These are phyloP conservation scores for Diaporthe longicolla DNA, from an alignment of 2,329 filamentous ascomycete species.

Conservation along the genomic window DNA sequence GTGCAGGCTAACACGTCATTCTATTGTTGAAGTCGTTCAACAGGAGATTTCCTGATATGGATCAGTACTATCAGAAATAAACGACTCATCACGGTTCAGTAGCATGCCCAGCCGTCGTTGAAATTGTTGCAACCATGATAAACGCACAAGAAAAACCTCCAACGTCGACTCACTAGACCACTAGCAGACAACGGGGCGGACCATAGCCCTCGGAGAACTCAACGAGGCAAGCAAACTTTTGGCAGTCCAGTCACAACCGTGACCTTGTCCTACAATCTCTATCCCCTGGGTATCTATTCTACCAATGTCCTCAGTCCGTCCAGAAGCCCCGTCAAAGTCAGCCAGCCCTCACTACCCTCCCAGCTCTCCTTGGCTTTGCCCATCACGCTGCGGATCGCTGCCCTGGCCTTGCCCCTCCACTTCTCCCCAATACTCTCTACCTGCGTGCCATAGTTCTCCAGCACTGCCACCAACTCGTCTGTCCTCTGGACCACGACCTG, in stretches of 20 bases:
- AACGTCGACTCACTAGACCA: background rate
- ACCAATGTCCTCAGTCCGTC: constrained; percentile 63
- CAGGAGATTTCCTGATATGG: background rate
- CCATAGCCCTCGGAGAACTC: background rate
- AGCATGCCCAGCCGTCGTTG: background rate
- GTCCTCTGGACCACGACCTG: constrained; percentile 82
- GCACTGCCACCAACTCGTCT: constrained; percentile 83
- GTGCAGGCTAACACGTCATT: background rate
- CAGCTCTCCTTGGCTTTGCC: constrained; percentile 85
- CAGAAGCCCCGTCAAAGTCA: constrained; percentile 68
- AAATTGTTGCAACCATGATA: background rate
- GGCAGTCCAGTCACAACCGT: background rate
- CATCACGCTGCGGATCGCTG: constrained; percentile 85
- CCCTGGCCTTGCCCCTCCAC: constrained; percentile 92
- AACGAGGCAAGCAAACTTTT: background rate
- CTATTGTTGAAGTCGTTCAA: background rate
- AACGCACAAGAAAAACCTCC: background rate
- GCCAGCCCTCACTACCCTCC: constrained; percentile 83
- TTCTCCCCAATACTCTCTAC: constrained; percentile 78
- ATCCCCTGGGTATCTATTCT: constrained; percentile 24
- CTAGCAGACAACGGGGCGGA: background rate
- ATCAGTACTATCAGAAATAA: no score
- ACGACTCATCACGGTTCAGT: no score
- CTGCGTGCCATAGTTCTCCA: constrained; percentile 82
- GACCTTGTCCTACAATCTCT: background rate